Evolutionary conservation across 495 filamentous ascomycete genomes (phyloP).

Genomic region (Aspergillus ostianus): DNA sequence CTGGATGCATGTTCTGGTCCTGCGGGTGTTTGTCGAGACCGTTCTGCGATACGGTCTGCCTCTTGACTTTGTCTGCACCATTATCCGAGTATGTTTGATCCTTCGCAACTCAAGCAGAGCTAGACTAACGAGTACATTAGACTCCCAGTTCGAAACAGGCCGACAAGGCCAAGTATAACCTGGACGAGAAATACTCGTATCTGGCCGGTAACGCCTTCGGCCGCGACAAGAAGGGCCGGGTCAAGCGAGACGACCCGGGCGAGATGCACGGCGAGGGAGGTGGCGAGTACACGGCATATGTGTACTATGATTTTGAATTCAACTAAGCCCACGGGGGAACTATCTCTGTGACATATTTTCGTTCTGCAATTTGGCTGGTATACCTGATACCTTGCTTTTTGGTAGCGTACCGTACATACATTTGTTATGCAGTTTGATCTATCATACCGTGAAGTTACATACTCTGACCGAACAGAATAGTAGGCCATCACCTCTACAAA

Average conservation of each 20-base stretch:
- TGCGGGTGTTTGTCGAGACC: slow-evolving; percentile 95
- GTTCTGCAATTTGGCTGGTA: not conserved
- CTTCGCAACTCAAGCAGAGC: not conserved
- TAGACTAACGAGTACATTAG: slow-evolving; percentile 42
- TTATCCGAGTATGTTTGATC: slow-evolving; percentile 68
- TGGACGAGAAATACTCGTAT: slow-evolving; percentile 88
- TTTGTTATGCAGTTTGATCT: not conserved
- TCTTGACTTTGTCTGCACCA: slow-evolving; percentile 77
- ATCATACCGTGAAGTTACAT: not conserved
- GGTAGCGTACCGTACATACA: not conserved
- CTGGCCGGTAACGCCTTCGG: slow-evolving; percentile 94
- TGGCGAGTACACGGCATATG: slow-evolving; percentile 90
- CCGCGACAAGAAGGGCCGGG: slow-evolving; percentile 86
- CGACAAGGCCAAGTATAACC: slow-evolving; percentile 73
- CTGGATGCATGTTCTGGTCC: slow-evolving; percentile 85
- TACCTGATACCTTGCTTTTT: not conserved
- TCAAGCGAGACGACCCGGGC: slow-evolving; percentile 83
- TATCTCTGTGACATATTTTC: slow-evolving; percentile 16
- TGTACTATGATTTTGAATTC: slow-evolving; percentile 94
- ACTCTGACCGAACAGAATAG: not conserved
- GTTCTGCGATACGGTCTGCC: slow-evolving; percentile 92
- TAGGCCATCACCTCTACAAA: not conserved
- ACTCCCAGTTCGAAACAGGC: slow-evolving; percentile 70
- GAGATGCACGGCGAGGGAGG: slow-evolving; percentile 78
- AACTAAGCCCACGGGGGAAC: slow-evolving; percentile 27